Conservation (phyloP, 805 yeast genomes). For the Ogataea paraovalis region DNA sequence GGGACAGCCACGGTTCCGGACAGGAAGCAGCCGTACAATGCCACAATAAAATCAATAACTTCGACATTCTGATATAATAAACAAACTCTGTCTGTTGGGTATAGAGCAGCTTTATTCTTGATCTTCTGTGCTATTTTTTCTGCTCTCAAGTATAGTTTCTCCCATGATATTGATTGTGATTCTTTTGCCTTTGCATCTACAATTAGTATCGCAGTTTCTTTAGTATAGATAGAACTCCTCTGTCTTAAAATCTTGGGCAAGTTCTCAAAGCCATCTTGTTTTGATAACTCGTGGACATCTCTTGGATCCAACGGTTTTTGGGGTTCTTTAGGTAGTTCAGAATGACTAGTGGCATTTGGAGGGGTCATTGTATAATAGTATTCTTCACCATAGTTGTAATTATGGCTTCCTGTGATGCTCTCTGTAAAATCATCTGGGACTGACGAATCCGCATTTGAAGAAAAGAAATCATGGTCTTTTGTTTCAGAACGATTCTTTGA, state of each 20-base stretch:
- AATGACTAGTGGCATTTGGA: neutral
- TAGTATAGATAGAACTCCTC: constrained; percentile 61
- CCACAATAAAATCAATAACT: constrained; percentile 78
- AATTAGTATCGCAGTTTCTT: constrained; percentile 66
- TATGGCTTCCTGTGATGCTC: constrained; percentile 10
- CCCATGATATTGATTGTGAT: constrained; percentile 77
- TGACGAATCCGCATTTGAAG: constrained; percentile 5
- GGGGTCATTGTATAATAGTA: constrained; percentile 7
- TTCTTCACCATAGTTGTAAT: constrained; percentile 11
- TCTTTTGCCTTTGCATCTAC: constrained; percentile 84
- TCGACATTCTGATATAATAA: constrained; percentile 81
- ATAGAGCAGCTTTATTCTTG: constrained; percentile 64
- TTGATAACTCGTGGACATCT: constrained; percentile 34
- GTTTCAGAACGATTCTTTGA: constrained; percentile 13
- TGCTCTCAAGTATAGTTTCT: constrained; percentile 73
- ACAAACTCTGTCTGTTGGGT: constrained; percentile 79
- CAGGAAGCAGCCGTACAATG: constrained; percentile 85
- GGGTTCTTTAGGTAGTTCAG: constrained; percentile 31
- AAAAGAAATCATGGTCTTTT: constrained; percentile 10
- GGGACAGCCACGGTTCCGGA: constrained; percentile 97
- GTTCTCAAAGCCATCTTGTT: constrained; percentile 49
- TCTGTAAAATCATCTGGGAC: constrained; percentile 12
- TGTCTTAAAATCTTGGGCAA: constrained; percentile 69
- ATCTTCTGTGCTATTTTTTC: constrained; percentile 86
- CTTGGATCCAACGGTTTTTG: constrained; percentile 67